Evolutionary conservation across 2,329 filamentous ascomycete species (phyloP).

Genomic region (Dactylella cylindrospora): DNA sequence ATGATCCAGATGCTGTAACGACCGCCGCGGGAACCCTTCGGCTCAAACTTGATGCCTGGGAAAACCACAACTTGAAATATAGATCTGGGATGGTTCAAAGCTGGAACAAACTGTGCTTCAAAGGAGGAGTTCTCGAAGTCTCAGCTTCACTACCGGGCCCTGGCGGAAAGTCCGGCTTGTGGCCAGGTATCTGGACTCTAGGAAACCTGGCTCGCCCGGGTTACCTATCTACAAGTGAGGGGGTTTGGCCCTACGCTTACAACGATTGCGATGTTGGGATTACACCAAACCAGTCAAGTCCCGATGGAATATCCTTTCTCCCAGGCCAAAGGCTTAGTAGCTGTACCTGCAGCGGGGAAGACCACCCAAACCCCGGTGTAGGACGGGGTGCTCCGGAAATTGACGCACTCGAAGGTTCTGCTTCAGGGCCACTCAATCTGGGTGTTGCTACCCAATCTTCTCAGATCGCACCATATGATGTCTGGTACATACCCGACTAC

Average conservation of each 20-base stretch:
- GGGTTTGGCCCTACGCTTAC: slow-evolving; percentile 74
- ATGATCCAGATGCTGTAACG: slow-evolving; percentile 67
- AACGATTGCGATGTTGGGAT: slow-evolving; percentile 71
- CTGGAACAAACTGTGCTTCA: slow-evolving; percentile 74
- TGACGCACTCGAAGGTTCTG: slow-evolving; percentile 70
- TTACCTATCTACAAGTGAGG: slow-evolving; percentile 69
- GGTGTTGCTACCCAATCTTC: slow-evolving; percentile 57
- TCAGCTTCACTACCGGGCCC: slow-evolving; percentile 36
- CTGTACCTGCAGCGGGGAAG: slow-evolving; percentile 65
- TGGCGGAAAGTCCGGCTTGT: slow-evolving; percentile 37
- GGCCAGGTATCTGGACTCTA: slow-evolving; percentile 68
- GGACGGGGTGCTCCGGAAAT: slow-evolving; percentile 71
- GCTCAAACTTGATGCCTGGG: slow-evolving; percentile 65
- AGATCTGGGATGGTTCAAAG: slow-evolving; percentile 73
- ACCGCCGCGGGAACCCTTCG: slow-evolving; percentile 65
- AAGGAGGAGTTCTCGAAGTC: slow-evolving; percentile 66
- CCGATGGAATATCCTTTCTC: slow-evolving; percentile 66
- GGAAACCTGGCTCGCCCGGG: slow-evolving; percentile 71
- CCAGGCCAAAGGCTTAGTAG: slow-evolving; percentile 71
- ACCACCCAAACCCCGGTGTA: slow-evolving; percentile 66
- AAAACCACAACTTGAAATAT: slow-evolving; percentile 67
- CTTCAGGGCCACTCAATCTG: slow-evolving; percentile 49
- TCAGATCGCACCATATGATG: slow-evolving; percentile 56
- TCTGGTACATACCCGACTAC: slow-evolving; percentile 58
- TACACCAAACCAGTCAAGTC: slow-evolving; percentile 69